Conservation (phyloP, 108 stramenopile species). For the Skeletonema grethae region DNA sequence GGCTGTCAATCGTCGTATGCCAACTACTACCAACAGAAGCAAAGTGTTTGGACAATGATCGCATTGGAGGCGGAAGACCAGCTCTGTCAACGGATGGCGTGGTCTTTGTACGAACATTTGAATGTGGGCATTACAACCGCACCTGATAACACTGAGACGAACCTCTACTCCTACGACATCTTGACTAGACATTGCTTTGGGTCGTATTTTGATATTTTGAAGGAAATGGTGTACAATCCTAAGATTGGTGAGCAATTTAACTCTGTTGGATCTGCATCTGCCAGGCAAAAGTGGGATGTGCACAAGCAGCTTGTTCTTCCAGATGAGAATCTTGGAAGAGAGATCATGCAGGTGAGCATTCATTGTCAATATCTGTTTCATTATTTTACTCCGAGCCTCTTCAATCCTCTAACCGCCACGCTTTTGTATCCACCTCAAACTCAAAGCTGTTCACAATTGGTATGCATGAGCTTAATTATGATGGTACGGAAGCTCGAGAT, state of each 20-base stretch:
- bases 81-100: slow-evolving; percentile 76
- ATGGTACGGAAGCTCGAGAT: slow-evolving; percentile 51
- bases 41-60: slow-evolving; percentile 45
- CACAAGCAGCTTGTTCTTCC: slow-evolving; percentile 30
- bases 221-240: slow-evolving; percentile 56
- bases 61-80: slow-evolving; percentile 42
- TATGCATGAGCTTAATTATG: slow-evolving; percentile 43
- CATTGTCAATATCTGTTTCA: background rate
- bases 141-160: slow-evolving; percentile 46
- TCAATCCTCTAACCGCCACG: background rate
- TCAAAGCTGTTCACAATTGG: slow-evolving; percentile 41
- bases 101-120: slow-evolving; percentile 73
- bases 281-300: slow-evolving; percentile 25
- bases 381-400: background rate
- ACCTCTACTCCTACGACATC: slow-evolving; percentile 61
- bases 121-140: slow-evolving; percentile 41
- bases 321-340: slow-evolving; percentile 59
- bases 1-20: slow-evolving; percentile 35
- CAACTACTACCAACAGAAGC: slow-evolving; percentile 45
- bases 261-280: slow-evolving; percentile 44
- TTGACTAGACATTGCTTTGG: slow-evolving; percentile 69
- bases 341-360: slow-evolving; percentile 58
- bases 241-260: slow-evolving; percentile 61
- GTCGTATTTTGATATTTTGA: slow-evolving; percentile 53
- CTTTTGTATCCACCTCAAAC: background rate